phyloP scores from a whole-genome alignment of 106 monocot species.

The Dioscorea dumetorum region DNA sequence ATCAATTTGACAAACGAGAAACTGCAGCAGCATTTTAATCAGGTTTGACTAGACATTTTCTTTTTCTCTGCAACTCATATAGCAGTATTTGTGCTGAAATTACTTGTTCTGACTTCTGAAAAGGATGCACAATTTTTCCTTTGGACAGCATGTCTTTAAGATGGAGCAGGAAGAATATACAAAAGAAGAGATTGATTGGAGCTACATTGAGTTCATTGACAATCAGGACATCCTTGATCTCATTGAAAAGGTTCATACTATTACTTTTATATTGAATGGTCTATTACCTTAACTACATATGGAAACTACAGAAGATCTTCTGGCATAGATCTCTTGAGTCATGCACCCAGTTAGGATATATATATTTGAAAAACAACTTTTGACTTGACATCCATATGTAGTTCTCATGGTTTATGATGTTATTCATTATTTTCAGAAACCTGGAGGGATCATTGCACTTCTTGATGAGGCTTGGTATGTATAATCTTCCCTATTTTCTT shows the following conservation, averaged over 20 bases:
- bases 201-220: constrained; percentile 61
- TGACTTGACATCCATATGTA: too few species aligned
- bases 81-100: too few species aligned
- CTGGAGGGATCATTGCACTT: constrained; percentile 82
- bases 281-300: too few species aligned
- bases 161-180: constrained; percentile 68
- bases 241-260: constrained; percentile 41
- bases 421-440: constrained; percentile 50
- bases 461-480: constrained; percentile 68
- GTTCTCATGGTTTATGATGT: not conserved
- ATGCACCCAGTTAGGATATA: too few species aligned
- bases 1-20: constrained; percentile 74
- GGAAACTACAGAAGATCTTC: too few species aligned
- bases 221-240: constrained; percentile 63
- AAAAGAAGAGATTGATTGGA: constrained; percentile 63
- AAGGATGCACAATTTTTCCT: not conserved
- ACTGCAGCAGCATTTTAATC: constrained; percentile 71
- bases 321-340: too few species aligned
- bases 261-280: too few species aligned
- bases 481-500: not conserved
- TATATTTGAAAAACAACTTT: too few species aligned
- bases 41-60: constrained; percentile 17
- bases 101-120: too few species aligned
- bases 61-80: too few species aligned
- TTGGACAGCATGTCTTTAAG: constrained; percentile 56